These are phyloP conservation scores for Ulmus americana DNA, from an alignment of 331 rosid genomes.

Conservation along the genomic window DNA sequence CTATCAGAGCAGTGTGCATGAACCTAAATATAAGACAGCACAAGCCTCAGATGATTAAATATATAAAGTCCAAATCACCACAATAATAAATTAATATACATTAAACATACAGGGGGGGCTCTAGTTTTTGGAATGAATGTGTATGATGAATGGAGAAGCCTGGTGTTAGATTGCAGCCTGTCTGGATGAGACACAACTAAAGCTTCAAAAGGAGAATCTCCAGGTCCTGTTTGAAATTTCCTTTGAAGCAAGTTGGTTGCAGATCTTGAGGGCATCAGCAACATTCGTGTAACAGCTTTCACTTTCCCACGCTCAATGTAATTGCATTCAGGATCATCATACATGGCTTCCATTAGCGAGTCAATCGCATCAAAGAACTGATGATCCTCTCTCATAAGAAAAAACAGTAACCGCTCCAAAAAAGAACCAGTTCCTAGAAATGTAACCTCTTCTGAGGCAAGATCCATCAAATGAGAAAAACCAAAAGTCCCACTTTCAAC, in stretches of 20 bases:
- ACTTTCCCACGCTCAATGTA: conserved; percentile 60
- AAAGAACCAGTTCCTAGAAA: conserved; percentile 71
- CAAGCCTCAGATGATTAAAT: conserved; percentile 13
- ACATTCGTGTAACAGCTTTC: conserved; percentile 69
- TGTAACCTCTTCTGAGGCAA: conserved; percentile 74
- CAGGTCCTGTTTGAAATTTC: conserved; percentile 58
- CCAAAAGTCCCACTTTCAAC: conserved; percentile 66
- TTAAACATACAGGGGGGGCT: conserved; percentile 83
- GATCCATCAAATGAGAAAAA: conserved; percentile 73
- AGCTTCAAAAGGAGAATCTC: conserved; percentile 70
- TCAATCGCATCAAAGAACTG: conserved; percentile 50
- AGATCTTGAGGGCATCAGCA: conserved; percentile 69
- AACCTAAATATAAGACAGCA: conserved; percentile 42
- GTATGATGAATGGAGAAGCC: conserved; percentile 85
- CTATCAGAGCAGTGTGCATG: conserved; percentile 74
- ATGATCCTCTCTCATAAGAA: conserved; percentile 61
- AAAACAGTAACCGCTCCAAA: conserved; percentile 69
- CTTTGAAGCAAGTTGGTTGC: conserved; percentile 42
- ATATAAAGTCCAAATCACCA: not conserved
- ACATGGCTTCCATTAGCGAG: conserved; percentile 41
- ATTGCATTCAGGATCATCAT: conserved; percentile 46
- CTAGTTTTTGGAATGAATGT: conserved; percentile 75
- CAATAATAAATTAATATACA: conserved; percentile 6
- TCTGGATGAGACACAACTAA: conserved; percentile 62
- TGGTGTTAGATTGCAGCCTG: conserved; percentile 58